Evolutionary conservation across 345 rosid species (phyloP).

Genomic region (Camelina laxa): DNA sequence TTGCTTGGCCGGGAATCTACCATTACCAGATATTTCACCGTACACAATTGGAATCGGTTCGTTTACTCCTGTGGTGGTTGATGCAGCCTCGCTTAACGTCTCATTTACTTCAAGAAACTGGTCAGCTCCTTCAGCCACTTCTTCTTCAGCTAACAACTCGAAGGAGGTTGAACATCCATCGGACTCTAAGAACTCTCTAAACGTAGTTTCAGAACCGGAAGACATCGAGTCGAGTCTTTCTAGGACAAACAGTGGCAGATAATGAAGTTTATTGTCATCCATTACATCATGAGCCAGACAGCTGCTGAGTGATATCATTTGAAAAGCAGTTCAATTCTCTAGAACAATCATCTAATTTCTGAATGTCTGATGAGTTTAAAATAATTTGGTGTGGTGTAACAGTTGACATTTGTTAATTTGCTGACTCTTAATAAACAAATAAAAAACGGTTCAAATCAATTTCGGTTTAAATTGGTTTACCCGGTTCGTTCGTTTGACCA

Average conservation of each 20-base stretch:
- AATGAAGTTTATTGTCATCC: neutral
- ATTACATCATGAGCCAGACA: neutral
- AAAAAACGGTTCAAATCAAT: no score
- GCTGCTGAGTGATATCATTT: neutral
- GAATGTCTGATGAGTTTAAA: neutral
- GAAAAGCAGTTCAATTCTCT: no score
- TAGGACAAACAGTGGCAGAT: conserved; percentile 10
- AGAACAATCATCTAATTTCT: conserved; percentile 1
- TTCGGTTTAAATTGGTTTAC: neutral
- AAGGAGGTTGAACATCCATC: neutral
- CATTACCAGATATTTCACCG: conserved; percentile 39
- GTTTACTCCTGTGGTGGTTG: conserved; percentile 39
- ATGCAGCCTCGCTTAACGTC: conserved; percentile 29
- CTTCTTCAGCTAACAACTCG: conserved; percentile 33
- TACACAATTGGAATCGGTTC: conserved; percentile 40
- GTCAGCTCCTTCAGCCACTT: conserved; percentile 27
- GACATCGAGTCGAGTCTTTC: conserved; percentile 24
- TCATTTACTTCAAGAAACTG: conserved; percentile 18
- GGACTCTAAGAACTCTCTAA: conserved; percentile 22
- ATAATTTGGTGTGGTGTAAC: no score
- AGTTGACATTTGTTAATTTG: no score
- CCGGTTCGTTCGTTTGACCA: neutral
- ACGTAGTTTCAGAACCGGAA: conserved; percentile 17
- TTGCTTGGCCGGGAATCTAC: conserved; percentile 25
- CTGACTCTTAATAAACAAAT: no score